These are phyloP conservation scores for Rhodotorula sp. DNA, from an alignment of 1,284 basidiomycete species.

Conservation along the genomic window DNA sequence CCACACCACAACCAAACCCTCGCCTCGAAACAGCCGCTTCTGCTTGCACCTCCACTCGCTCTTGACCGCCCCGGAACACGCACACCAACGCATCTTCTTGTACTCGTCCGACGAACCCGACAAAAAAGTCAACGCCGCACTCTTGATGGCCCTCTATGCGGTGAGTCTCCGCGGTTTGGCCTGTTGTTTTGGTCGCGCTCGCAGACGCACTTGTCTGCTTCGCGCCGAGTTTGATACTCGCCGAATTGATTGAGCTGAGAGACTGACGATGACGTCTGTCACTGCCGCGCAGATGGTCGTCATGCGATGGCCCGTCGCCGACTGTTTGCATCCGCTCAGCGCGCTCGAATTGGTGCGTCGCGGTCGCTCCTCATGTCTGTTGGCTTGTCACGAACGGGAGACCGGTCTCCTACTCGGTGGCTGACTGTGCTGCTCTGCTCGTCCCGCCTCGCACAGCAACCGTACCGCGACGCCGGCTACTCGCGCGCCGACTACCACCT, in stretches of 20 bases:
- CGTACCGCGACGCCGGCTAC: slow-evolving; percentile 93
- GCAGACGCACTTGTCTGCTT: too few relatives aligned
- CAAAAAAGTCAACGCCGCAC: slow-evolving; percentile 87
- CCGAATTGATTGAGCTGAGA: too few relatives aligned
- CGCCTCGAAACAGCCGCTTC: slow-evolving; percentile 56
- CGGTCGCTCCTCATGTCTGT: not conserved
- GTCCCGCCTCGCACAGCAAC: slow-evolving; percentile 48
- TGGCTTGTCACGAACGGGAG: not conserved
- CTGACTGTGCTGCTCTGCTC: too few relatives aligned
- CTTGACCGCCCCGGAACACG: slow-evolving; percentile 55
- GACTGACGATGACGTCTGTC: not conserved
- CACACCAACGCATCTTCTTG: slow-evolving; percentile 64
- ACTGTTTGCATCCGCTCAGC: slow-evolving; percentile 88
- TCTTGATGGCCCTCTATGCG: slow-evolving; percentile 85
- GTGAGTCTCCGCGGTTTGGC: slow-evolving; percentile 55
- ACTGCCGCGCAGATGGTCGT: slow-evolving; percentile 93
- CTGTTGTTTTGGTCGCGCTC: too few relatives aligned
- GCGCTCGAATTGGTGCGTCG: slow-evolving; percentile 52
- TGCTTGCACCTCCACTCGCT: slow-evolving; percentile 89
- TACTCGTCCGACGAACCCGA: slow-evolving; percentile 83
- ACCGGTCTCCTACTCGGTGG: not conserved
- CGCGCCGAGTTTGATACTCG: not conserved
- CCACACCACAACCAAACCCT: not conserved
- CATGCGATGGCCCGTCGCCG: slow-evolving; percentile 84
- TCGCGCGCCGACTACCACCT: slow-evolving; percentile 90